phyloP scores from a whole-genome alignment of 495 filamentous ascomycete species.

The Aspergillus ostianus region DNA sequence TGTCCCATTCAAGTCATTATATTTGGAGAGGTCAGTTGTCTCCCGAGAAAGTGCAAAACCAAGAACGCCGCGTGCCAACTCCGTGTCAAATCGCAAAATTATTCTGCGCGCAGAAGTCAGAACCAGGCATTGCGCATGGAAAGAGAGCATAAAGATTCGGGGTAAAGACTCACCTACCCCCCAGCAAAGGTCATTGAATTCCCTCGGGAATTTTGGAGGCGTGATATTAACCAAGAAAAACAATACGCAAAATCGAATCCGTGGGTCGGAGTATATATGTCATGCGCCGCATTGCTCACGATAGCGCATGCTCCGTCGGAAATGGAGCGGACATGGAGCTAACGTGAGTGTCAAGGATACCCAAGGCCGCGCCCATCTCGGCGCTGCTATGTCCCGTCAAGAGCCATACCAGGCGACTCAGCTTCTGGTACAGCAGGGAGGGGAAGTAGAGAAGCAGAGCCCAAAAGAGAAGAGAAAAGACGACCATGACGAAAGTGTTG shows the following conservation, averaged over 20 bases:
- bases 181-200: background rate
- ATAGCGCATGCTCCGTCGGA: constrained; percentile 15
- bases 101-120: background rate
- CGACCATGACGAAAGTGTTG: constrained; percentile 46
- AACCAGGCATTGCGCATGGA: background rate
- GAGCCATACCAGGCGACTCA: constrained; percentile 38
- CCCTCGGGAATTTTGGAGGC: background rate
- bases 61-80: constrained; percentile 16
- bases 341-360: constrained; percentile 29
- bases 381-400: constrained; percentile 40
- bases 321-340: constrained; percentile 18
- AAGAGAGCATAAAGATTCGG: background rate
- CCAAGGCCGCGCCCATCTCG: constrained; percentile 30
- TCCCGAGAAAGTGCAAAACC: constrained; percentile 11
- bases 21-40: constrained; percentile 9
- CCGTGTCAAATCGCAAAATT: background rate
- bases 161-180: background rate
- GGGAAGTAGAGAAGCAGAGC: constrained; percentile 42
- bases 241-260: background rate
- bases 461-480: constrained; percentile 37
- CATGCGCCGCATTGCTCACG: constrained; percentile 6
- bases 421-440: constrained; percentile 37
- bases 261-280: constrained; percentile 4
- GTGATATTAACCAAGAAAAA: background rate
- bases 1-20: constrained; percentile 24